Evolutionary conservation across 2,329 filamentous ascomycete genomes (phyloP).

Genomic region (Fusarium sp.): DNA sequence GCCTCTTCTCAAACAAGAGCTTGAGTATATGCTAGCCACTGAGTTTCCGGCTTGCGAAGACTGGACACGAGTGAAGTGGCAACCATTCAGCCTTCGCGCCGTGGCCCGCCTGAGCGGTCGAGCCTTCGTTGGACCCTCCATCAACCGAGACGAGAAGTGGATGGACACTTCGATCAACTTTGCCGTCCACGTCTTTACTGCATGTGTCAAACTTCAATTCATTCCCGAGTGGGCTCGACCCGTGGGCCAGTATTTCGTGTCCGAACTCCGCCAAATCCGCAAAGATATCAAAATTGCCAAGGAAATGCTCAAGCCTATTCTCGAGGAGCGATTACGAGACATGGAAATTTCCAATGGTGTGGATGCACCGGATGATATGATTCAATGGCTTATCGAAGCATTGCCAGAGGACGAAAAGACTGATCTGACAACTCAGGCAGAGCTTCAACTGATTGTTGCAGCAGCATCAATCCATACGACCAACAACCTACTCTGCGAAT

Average conservation of each 20-base stretch:
- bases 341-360: constrained; percentile 56
- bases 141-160: constrained; percentile 68
- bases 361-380: constrained; percentile 57
- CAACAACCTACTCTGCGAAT: constrained; percentile 61
- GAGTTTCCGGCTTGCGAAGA: constrained; percentile 66
- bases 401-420: constrained; percentile 56
- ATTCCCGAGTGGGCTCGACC: constrained; percentile 65
- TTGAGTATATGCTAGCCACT: constrained; percentile 60
- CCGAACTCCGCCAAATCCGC: constrained; percentile 61
- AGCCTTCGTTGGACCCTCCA: constrained; percentile 64
- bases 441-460: constrained; percentile 60
- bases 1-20: constrained; percentile 61
- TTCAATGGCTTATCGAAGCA: constrained; percentile 61
- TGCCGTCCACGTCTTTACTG: constrained; percentile 63
- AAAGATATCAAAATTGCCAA: constrained; percentile 59
- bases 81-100: constrained; percentile 64
- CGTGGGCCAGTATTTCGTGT: constrained; percentile 60
- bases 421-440: constrained; percentile 56
- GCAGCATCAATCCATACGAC: constrained; percentile 62
- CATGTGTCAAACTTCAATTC: constrained; percentile 64
- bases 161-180: constrained; percentile 66
- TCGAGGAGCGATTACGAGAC: constrained; percentile 61
- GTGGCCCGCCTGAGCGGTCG: constrained; percentile 67
- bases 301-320: constrained; percentile 60
- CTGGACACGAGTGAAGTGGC: constrained; percentile 68